Evolutionary conservation across 768 basidiomycete species (phyloP).

Genomic region (Lactarius sp.): DNA sequence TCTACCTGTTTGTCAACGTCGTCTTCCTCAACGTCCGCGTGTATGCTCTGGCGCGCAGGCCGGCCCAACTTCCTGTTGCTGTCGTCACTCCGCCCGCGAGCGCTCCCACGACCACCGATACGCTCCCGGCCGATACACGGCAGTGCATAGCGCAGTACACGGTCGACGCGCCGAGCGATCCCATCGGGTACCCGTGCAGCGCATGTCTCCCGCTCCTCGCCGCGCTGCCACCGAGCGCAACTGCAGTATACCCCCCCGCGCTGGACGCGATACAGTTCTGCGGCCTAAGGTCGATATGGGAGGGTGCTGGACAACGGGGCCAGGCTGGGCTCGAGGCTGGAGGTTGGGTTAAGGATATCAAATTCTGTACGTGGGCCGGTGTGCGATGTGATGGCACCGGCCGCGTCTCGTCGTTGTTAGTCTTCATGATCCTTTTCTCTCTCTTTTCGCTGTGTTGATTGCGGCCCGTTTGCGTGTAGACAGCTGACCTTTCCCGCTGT

Average conservation of each 20-base stretch:
- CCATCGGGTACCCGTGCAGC: conserved; percentile 43
- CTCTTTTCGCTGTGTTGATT: neutral
- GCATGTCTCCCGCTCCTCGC: conserved; percentile 41
- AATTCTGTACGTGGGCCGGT: conserved; percentile 46
- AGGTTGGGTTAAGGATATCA: conserved; percentile 43
- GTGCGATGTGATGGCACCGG: conserved; percentile 42
- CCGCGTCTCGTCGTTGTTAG: conserved; percentile 40
- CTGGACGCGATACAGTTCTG: conserved; percentile 45
- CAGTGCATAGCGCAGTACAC: conserved; percentile 45
- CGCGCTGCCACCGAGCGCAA: conserved; percentile 32
- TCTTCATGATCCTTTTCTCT: conserved; percentile 4
- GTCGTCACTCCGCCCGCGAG: conserved; percentile 20
- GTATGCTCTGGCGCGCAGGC: conserved; percentile 25
- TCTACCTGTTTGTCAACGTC: conserved; percentile 41
- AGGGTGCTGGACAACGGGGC: conserved; percentile 35
- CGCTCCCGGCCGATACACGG: conserved; percentile 38
- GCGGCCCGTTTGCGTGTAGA: conserved; percentile 24
- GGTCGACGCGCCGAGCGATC: conserved; percentile 41
- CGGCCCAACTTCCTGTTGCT: neutral
- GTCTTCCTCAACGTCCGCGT: conserved; percentile 38
- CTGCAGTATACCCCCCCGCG: conserved; percentile 33
- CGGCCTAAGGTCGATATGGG: conserved; percentile 42
- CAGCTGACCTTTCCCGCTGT: conserved; percentile 44
- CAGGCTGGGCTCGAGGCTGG: conserved; percentile 39
- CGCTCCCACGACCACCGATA: conserved; percentile 28